Evolutionary conservation across 345 rosid species (phyloP).

Genomic region (Pistacia vera): DNA sequence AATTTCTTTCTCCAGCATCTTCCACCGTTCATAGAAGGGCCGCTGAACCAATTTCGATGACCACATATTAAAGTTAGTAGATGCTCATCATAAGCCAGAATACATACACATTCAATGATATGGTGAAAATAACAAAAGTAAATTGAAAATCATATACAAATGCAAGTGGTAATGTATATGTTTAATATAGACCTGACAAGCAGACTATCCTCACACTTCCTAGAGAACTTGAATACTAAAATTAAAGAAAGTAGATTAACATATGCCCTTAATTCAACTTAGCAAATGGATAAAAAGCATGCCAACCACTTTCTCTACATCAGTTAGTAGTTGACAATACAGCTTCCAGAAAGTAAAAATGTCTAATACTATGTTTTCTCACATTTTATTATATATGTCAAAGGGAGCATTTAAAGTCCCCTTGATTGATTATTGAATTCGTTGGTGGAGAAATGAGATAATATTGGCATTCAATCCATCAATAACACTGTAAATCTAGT

Average conservation of each 20-base stretch:
- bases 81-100: not conserved
- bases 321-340: not conserved
- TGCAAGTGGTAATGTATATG: not conserved
- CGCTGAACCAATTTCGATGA: constrained; percentile 56
- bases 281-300: not conserved
- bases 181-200: not conserved
- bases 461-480: not conserved
- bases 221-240: not conserved
- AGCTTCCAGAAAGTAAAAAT: not conserved
- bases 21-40: constrained; percentile 97
- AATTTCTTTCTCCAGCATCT: constrained; percentile 93
- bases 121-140: not conserved
- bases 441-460: not conserved
- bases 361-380: not conserved
- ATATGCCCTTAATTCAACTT: not conserved
- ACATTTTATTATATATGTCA: not conserved
- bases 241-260: not conserved
- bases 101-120: not conserved
- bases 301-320: not conserved
- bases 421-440: not conserved
- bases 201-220: not conserved
- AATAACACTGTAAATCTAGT: not conserved
- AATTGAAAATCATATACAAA: too few relatives aligned
- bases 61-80: constrained; percentile 27
- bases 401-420: not conserved